Base-by-base conservation (phyloP, 192 early-diverging fungal species). In the Coemansia sp. region DNA sequence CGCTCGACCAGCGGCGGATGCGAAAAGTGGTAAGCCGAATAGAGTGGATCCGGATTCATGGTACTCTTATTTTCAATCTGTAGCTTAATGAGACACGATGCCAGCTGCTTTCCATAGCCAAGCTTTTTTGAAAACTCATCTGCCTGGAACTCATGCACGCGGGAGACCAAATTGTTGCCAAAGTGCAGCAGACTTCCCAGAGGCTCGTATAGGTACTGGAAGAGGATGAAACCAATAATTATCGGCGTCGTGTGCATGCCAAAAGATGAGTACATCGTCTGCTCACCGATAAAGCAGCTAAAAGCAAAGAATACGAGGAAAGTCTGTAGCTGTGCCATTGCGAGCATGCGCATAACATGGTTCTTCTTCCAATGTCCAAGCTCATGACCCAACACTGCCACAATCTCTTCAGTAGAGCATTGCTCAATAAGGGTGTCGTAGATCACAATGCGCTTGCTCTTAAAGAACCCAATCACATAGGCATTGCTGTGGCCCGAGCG, bases 381-480 rank as follows among this genome's bases (percentile, higher is more conserved):
- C 83, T 98, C 96, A 71, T 98, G 96, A 9, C 92, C 90, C n/a
- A 98, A 85, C 11, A 96, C 88, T n/a, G 92, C 94, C 50, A 90
- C 90, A 52, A 95, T 92, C 79, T 98, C 95, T 31, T 95, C 91
- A 46, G 87, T 84, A 20, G 83, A 84, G 57, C 86, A 86, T 54
- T 97, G 93, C 11, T 94, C 86, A 59, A 98, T 77, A 50, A 98
- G 84, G 3, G 95, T 98, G 73, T 98, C 96, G 74, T 81, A 98
- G 19, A 98, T 65, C 3, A 98, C 95, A 67, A 98, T 98, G 52
- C 94, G 90, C 84, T 98, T 98, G 85, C 94, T 94, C 76, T 93
- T 93, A 69, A 93, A 94, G 61, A 98, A 93, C 0, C 96, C 95
- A 68, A 90, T 94, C 74, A 98, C 95, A 71, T 98, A 98, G 0